Base-by-base conservation (phyloP, 768 basidiomycete genomes). In the Guyanaporus albipodus region DNA sequence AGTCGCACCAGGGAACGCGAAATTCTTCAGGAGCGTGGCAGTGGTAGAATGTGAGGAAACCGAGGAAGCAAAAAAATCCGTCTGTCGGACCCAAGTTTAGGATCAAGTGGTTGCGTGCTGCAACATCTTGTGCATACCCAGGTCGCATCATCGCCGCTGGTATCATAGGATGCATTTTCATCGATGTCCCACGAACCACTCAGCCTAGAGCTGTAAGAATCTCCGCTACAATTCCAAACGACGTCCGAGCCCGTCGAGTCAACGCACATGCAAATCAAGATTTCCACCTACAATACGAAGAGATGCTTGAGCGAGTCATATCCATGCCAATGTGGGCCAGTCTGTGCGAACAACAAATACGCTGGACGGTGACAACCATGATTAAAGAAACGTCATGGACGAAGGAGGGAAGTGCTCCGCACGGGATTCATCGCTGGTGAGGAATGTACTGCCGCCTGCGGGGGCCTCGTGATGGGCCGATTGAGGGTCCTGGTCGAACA, bases 1-100 rank as follows among this genome's bases (percentile, higher is more conserved):
- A 8, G 50, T 52, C 18, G 50, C 40, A n/a, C 52, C 52, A 21
- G 50, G 50, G 40, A 42, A 46, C 21, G 50, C 44, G 39, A 53
- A 38, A 33, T 46, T 53, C 5, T 46, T 29, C 35, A 53, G 10
- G 28, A 7, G 9, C 17, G 17, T 19, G 4, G 22, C 3, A 11
- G 43, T 1, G 35, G n/a, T n/a, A n/a, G 49, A 9, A 27, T 11
- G 18, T 8, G 41, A 35, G 26, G 42, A 33, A 31, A 39, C 2
- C 8, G 42, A 44, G 15, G 52, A 19, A 12, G 27, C 50, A 1
- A 46, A 31, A 35, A 52, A 52, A 33, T 53, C 50, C 5, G 42
- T 18, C 50, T 50, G n/a, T n/a, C n/a, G n/a, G 17, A 17, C 5
- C 22, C 34, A 6, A 19, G 21, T 4, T 48, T 29, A 45, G 43